These are phyloP conservation scores for Didymella lethalis DNA, from an alignment of 2,329 filamentous ascomycete species.

Conservation along the genomic window DNA sequence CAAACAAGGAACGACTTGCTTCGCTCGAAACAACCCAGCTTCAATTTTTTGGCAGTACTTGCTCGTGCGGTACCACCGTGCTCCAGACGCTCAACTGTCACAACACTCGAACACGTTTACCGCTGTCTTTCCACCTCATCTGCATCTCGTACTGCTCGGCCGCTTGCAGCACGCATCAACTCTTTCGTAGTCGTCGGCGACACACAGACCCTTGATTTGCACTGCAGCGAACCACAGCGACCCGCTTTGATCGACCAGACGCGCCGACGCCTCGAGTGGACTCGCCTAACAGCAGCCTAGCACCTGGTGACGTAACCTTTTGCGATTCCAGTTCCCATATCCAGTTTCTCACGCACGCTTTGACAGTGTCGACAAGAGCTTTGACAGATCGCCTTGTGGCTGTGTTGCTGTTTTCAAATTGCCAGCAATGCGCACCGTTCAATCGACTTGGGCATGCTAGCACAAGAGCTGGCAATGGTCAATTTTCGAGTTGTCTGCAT, in stretches of 20 bases:
- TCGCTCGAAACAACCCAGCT: constrained; percentile 9
- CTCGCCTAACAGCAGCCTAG: constrained; percentile 15
- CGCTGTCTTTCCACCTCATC: background rate
- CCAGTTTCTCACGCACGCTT: constrained; percentile 18
- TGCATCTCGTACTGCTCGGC: background rate
- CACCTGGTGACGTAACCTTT: constrained; percentile 12
- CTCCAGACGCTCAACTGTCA: background rate
- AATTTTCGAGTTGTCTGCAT: background rate
- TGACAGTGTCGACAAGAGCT: constrained; percentile 2
- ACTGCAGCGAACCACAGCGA: constrained; percentile 21
- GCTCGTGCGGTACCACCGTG: background rate
- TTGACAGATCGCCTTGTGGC: constrained; percentile 6
- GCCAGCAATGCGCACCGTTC: background rate
- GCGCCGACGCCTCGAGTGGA: constrained; percentile 10
- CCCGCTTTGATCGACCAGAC: constrained; percentile 19
- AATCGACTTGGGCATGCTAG: background rate
- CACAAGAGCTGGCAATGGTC: background rate
- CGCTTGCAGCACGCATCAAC: constrained; percentile 4
- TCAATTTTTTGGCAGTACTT: background rate
- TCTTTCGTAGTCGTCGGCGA: constrained; percentile 4
- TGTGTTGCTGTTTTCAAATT: constrained; percentile 4
- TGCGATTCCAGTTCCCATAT: constrained; percentile 8
- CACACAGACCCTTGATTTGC: constrained; percentile 20
- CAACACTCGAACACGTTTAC: background rate
- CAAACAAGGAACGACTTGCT: constrained; percentile 5